Base-by-base conservation (phyloP, 331 rosid genomes). In the Quercus phellos region DNA sequence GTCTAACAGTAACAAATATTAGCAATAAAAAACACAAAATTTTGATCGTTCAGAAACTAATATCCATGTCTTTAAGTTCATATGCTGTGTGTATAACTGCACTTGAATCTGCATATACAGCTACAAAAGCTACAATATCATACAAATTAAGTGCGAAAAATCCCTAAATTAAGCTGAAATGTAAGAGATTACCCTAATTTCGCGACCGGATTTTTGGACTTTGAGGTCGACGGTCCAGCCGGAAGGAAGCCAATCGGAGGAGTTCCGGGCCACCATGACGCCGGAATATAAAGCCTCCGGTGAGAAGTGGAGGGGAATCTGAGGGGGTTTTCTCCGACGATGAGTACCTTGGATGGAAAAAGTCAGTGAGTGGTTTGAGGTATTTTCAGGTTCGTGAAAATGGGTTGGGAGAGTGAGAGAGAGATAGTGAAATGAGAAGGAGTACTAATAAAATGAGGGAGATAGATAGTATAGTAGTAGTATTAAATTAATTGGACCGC, bases 181-280 rank as follows among this genome's bases (percentile, higher is more conserved):
- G 74, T 32, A 17, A 22, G 55, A 4, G 54, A 2, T 69, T 86
- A 90, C 95, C 91, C 74, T 77, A 73, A 70, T 83, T 77, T 72
- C 68, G 51, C 90, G 86, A 68, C 90, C 88, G 3, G 85, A 54
- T 78, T 78, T 81, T 56, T 72, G 91, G 43, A 66, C 77, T 73
- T 78, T 85, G 19, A 59, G 78, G 58, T 79, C 86, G 53, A 80
- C 70, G 24, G 83, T 76, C 91, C 87, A 85, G 35, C 91, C 89
- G 67, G 83, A 79, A 68, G 91, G 89, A 27, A 85, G 91, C 84
- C 82, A 70, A 3, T 83, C 89, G 75, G 83, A 84, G 81, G 86
- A 81, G 32, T 74, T 74, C 55, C 66, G 56, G 21, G 87, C 68
- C 27, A 74, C 85, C 84, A 84, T 82, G 2, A 35, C 73, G 55